phyloP scores from a whole-genome alignment of 2,329 filamentous ascomycete genomes.

The Talaromyces sp. region DNA sequence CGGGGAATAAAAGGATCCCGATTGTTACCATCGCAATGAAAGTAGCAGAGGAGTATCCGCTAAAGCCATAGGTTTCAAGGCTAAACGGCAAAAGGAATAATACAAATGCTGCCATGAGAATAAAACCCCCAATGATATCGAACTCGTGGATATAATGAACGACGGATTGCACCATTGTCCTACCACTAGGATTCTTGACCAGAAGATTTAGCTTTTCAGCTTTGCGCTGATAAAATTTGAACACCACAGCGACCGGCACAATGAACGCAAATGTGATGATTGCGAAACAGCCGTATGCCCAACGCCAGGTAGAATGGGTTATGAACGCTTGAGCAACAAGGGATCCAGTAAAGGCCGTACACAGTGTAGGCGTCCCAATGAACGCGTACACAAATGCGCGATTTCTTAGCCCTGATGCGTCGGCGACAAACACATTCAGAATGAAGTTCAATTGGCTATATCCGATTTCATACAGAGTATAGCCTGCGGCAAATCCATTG shows the following conservation, averaged over 20 bases:
- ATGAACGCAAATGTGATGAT: conserved; percentile 56
- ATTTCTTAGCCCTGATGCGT: conserved; percentile 58
- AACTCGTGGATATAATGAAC: conserved; percentile 58
- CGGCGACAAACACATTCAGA: conserved; percentile 57
- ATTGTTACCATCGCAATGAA: conserved; percentile 52
- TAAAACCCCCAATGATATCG: conserved; percentile 56
- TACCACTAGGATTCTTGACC: conserved; percentile 36
- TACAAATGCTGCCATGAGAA: conserved; percentile 57
- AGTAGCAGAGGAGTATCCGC: conserved; percentile 40
- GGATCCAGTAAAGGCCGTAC: conserved; percentile 53
- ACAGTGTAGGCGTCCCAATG: conserved; percentile 57
- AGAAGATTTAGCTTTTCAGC: conserved; percentile 53
- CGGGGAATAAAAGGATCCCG: conserved; percentile 50
- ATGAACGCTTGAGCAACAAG: conserved; percentile 49
- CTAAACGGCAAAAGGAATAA: conserved; percentile 64
- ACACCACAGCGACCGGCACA: conserved; percentile 51
- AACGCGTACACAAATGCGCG: conserved; percentile 60
- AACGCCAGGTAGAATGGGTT: conserved; percentile 52
- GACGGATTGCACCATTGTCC: conserved; percentile 46
- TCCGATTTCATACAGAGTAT: conserved; percentile 59
- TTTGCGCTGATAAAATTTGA: conserved; percentile 54
- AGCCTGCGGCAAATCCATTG: conserved; percentile 58
- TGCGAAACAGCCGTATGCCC: conserved; percentile 59
- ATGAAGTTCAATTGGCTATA: conserved; percentile 52
- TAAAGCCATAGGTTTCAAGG: conserved; percentile 40